Evolutionary conservation across 371 early-diverging fungal species (phyloP).

Genomic region (Funneliformis caledonium): DNA sequence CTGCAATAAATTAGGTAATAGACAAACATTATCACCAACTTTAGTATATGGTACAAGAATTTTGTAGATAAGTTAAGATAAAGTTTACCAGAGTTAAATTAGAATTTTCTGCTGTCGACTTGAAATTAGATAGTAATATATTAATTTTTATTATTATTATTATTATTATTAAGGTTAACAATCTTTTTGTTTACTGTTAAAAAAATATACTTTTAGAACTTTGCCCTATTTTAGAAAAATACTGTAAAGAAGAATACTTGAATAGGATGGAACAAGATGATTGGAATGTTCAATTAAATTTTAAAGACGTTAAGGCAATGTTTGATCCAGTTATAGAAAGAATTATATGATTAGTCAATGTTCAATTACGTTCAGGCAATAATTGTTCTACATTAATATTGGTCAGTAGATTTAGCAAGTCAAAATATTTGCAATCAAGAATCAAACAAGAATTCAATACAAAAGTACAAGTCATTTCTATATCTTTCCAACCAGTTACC

Average conservation of each 20-base stretch:
- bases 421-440: conserved; percentile 51
- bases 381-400: conserved; percentile 52
- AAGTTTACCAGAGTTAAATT: too few species aligned
- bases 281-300: conserved; percentile 13
- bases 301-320: conserved; percentile 13
- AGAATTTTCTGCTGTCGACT: too few species aligned
- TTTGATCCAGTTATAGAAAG: conserved; percentile 61
- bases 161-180: too few species aligned
- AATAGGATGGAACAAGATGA: conserved; percentile 10
- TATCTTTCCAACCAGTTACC: conserved; percentile 45
- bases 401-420: conserved; percentile 60
- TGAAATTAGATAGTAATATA: too few species aligned
- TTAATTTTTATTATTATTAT: too few species aligned
- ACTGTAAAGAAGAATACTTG: background rate
- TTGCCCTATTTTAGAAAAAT: conserved; percentile 22
- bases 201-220: background rate
- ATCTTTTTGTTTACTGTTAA: background rate
- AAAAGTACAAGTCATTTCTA: conserved; percentile 37
- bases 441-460: conserved; percentile 46
- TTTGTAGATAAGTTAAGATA: too few species aligned
- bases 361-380: conserved; percentile 46
- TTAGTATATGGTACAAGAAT: too few species aligned
- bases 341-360: conserved; percentile 53
- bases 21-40: conserved; percentile 10
- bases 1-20: background rate